Conservation (phyloP, 176 grass and related monocot species). For the Zoysia pacifica region DNA sequence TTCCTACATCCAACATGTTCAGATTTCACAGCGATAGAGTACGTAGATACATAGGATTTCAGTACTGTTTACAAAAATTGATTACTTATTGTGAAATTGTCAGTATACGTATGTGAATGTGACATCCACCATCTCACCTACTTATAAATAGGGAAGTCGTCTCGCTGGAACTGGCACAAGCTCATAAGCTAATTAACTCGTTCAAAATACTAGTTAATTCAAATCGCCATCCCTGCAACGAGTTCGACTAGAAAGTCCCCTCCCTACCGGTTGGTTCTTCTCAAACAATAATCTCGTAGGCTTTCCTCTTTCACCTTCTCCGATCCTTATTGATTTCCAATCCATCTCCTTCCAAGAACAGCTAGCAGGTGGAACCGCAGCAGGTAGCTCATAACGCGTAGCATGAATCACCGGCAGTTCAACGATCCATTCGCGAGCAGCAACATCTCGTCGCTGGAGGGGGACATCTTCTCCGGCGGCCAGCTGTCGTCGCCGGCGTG, state of each 20-base stretch:
- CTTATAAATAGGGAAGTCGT: conserved; percentile 38
- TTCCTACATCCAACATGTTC: background rate
- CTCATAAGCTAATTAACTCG: background rate
- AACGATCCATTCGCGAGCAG: conserved; percentile 60
- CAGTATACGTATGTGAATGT: conserved; percentile 1
- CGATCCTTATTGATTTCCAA: background rate
- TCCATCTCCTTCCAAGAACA: background rate
- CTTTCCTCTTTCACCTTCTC: background rate
- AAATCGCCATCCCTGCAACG: conserved; percentile 15
- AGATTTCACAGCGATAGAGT: background rate
- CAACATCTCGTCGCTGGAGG: conserved; percentile 42
- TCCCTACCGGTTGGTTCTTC: background rate
- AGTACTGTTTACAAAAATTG: background rate
- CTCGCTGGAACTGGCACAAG: conserved; percentile 13
- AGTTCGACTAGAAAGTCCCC: conserved; percentile 12
- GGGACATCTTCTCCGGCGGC: conserved; percentile 42
- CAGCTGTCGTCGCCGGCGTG: conserved; percentile 36
- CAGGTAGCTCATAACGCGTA: no score
- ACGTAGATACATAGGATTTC: background rate
- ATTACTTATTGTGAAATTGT: background rate
- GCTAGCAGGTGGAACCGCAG: no score
- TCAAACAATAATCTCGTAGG: conserved; percentile 24
- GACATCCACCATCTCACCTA: background rate
- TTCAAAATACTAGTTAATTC: background rate
- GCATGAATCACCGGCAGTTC: conserved; percentile 47